Evolutionary conservation across 352 stramenopile genomes (phyloP).

Genomic region (Thraustochytrium sp.): DNA sequence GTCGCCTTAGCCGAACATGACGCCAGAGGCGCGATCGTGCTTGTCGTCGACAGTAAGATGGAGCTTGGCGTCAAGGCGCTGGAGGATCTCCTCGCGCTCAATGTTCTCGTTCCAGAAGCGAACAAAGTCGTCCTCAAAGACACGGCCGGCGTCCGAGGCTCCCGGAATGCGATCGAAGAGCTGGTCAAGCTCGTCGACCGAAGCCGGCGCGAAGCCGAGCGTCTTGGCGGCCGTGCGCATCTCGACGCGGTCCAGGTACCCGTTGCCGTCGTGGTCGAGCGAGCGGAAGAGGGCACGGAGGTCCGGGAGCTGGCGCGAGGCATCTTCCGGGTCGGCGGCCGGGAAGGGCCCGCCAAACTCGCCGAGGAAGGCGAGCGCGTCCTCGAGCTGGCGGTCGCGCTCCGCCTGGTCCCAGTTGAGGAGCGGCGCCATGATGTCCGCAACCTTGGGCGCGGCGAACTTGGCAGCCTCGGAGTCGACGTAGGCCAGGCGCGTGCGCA

Average conservation of each 20-base stretch:
- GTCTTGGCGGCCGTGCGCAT: constrained; percentile 22
- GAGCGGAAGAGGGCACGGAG: not conserved
- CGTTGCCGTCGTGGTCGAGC: constrained; percentile 19
- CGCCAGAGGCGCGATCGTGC: not conserved
- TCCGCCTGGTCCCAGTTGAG: constrained; percentile 61
- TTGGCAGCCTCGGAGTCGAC: constrained; percentile 74
- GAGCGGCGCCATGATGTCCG: constrained; percentile 83
- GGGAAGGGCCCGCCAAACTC: constrained; percentile 17
- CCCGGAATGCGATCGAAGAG: constrained; percentile 4
- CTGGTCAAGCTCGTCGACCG: not conserved
- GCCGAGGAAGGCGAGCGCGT: not conserved
- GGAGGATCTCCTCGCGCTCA: not conserved
- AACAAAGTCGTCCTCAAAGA: constrained; percentile 30
- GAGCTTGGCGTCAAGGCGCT: constrained; percentile 3
- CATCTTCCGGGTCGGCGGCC: not conserved
- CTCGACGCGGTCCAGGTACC: constrained; percentile 20
- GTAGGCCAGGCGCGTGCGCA: constrained; percentile 83
- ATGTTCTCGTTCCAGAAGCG: constrained; percentile 29
- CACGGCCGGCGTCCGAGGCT: not conserved
- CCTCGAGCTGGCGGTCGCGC: not conserved
- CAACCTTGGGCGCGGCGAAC: constrained; percentile 69
- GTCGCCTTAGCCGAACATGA: constrained; percentile 15
- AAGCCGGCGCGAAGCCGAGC: not conserved
- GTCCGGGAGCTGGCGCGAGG: not conserved
- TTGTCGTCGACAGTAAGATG: not conserved